Percentiles rank a stretch among this genome's conserved stretches.
Evolutionary conservation across 2,329 filamentous ascomycete genomes (phyloP).

Genomic region (Coleophoma cylindrospora): DNA sequence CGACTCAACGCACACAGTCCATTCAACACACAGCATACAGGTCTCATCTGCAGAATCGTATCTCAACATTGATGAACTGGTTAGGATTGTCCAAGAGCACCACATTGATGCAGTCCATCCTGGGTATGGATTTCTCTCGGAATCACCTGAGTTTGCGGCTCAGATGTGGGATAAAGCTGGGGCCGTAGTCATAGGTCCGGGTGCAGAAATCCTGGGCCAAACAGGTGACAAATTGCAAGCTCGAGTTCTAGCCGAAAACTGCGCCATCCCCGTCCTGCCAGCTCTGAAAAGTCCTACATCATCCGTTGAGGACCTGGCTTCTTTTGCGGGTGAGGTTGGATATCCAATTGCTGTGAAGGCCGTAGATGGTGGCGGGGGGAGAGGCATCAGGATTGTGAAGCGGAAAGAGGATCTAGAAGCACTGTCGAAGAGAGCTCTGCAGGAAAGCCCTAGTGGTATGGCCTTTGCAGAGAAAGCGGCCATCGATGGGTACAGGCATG

Average conservation of each 20-base stretch:
- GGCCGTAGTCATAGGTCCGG: conserved; percentile 65
- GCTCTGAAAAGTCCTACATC: conserved; percentile 64
- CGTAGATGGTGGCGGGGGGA: conserved; percentile 58
- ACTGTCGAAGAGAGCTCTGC: conserved; percentile 52
- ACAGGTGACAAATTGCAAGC: conserved; percentile 40
- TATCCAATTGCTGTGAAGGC: conserved; percentile 54
- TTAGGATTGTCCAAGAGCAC: conserved; percentile 41
- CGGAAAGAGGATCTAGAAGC: conserved; percentile 43
- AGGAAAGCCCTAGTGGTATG: conserved; percentile 51
- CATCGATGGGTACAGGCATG: conserved; percentile 56
- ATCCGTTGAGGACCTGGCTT: conserved; percentile 53
- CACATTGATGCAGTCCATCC: conserved; percentile 63
- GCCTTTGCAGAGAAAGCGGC: conserved; percentile 56
- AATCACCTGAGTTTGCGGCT: conserved; percentile 64
- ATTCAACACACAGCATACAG: conserved; percentile 44
- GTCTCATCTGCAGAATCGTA: conserved; percentile 47
- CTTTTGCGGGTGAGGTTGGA: conserved; percentile 30
- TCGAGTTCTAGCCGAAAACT: conserved; percentile 61
- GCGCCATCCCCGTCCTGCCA: conserved; percentile 67
- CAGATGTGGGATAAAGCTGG: conserved; percentile 63
- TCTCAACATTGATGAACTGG: conserved; percentile 42
- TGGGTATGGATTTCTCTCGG: conserved; percentile 66
- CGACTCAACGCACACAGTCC: conserved; percentile 48
- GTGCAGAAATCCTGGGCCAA: conserved; percentile 26
- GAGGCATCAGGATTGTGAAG: conserved; percentile 54